Base-by-base conservation (phyloP, 164 flowering plant species). In the Malania oleifera region DNA sequence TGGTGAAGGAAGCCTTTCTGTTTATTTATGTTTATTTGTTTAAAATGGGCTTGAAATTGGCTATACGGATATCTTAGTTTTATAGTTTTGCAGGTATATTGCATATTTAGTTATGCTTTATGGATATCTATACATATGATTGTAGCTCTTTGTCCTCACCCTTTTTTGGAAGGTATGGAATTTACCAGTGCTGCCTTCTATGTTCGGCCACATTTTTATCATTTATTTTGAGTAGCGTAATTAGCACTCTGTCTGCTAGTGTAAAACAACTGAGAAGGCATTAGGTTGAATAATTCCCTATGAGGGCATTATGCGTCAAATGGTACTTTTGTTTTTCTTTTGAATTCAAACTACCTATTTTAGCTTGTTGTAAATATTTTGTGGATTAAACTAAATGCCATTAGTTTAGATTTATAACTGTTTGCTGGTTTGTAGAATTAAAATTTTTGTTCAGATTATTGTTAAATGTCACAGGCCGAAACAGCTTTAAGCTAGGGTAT, bases 61-160 rank as follows among this genome's bases (percentile, higher is more conserved):
- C 22, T 54, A 46, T 58, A 44, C 45, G 60, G 54, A 15, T 39
- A 57, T 67, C 62, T 38, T 55, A 64, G 70, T 56, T 45, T 64
- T 69, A 29, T 59, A 72, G 73, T 77, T 72, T 70, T 75, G 80
- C 80, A 70, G 78, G 80, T 77, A 29, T 55, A 54, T 38, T 59
- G 40, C 62, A 23, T 57, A 39, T 51, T 2, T 39, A 14, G 44
- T 52, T 22, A 58, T 63, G 54, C 56, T 67, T 49, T 27, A 39
- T 65, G 68, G 73, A 57, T 60, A 29, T 64, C 28, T 66, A 40
- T 49, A 49, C 62, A 52, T 62, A 38, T 52, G 48, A 53, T 57
- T 56, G 9, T 68, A 25, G 60, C 67, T 70, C 45, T 66, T 37
- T 66, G 65, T 65, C 64, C 52, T 37, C 43, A 54, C 40, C 73